Base-by-base conservation (phyloP, 805 yeast genomes). In the Cyberlindnera mrakii region DNA sequence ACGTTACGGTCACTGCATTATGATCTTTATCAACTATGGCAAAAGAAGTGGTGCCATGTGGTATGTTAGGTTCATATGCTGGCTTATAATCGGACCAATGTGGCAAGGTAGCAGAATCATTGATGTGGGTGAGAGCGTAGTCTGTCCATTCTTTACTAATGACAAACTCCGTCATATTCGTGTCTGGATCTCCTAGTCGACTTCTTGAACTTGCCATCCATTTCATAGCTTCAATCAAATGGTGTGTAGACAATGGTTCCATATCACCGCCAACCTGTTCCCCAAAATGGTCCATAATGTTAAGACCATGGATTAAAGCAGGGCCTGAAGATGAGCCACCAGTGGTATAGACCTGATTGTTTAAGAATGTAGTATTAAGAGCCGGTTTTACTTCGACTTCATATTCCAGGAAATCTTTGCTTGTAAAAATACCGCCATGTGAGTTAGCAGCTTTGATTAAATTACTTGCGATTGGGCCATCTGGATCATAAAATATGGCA, bases 1-100 rank as follows among this genome's bases (percentile, higher is more conserved):
- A 85, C 1, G 98, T 91, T 71, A 90, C 71, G 3, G 87, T 70
- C 2, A 91, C 93, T 0, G 96, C 88, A 67, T 85, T 84, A 30
- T 84, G 82, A 43, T 75, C 55, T 34, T 63, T 62, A 61, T 91
- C 99, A 19, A 90, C 75, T 2, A 91, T 75, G 7, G 91, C 79
- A 52, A 90, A 78, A 56, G 88, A 96, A 0, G 97, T 74, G 0
- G 99, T 91, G 1, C 99, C 99, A 56, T 86, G 85, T 2, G 91
- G 85, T n/a, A 84, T 85, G 41, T 76, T 77, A 32, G 79, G 66
- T 52, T 84, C 88, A 58, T 78, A 91, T 14, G 80, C 77, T 0
- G 98, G 97, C 30, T 79, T 70, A 58, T 91, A 91, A 47, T 78
- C 80, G 30, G 72, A 59, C 90, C 91, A 89, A 19, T 74, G 67